Evolutionary conservation across 73 alveolate genomes (phyloP), one percentile per base, ranked within the genome.

Genomic region (Paramecium sexaurelia): DNA sequence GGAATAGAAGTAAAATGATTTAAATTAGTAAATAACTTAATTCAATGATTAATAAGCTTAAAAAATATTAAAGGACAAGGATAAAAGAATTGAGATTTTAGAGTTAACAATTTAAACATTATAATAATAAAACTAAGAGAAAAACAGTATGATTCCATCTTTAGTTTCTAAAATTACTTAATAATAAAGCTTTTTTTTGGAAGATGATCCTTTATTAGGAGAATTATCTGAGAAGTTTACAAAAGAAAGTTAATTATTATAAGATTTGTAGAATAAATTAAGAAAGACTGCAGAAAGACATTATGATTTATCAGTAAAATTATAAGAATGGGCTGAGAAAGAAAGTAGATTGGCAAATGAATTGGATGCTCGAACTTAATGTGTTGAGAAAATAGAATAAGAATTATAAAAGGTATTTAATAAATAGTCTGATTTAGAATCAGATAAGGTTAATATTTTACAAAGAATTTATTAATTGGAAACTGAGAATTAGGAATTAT

Each of bases 271-370:
- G 19, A 73, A 73, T 1, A 73, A 39, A 17, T n/a, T 73, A 22
- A 73, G 24, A 39, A 8, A 33, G 35, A 73, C 87, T 33, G 87
- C 87, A 36, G 55, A 73, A 73, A 73, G 66, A 36, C 87, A 73
- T 39, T 39, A 73, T 35, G 61, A 73, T 27, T 17, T 73, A 19
- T 33, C 87, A 36, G n/a, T 73, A 11, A 73, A 39, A 33, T 36
- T 73, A n/a, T 73, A 73, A 36, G 87, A 73, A 19, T 73, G 57
- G 55, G 87, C 87, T 11, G 87, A 73, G 35, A 33, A 73, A 39
- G 87, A 73, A 32, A 73, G 29, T 39, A 73, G 56, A 33, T 17
- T 73, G 17, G 87, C 87, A n/a, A 36, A 36, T 36, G 87, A 73
- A 73, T 73, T 73, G 5, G 67, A 73, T 73, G 1, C n/a, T 0